These are phyloP conservation scores for Cordyceps cateniannulata DNA, from an alignment of 2,329 filamentous ascomycete species.

Conservation along the genomic window DNA sequence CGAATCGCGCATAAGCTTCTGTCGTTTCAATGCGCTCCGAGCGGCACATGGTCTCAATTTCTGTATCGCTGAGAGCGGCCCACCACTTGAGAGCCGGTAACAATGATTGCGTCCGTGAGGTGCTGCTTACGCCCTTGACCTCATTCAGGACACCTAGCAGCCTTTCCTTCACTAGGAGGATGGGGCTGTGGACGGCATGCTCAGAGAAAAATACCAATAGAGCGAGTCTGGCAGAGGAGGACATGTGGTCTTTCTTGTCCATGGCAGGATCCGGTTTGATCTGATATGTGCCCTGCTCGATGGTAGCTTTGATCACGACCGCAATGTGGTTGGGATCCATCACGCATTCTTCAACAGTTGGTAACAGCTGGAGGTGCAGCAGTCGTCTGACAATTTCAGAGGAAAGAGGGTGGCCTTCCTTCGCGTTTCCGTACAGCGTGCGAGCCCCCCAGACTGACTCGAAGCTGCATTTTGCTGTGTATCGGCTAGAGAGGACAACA, in stretches of 20 bases:
- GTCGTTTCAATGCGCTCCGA: conserved; percentile 36
- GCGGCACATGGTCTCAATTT: conserved; percentile 39
- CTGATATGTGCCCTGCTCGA: conserved; percentile 36
- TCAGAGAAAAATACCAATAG: conserved; percentile 67
- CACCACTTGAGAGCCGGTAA: conserved; percentile 68
- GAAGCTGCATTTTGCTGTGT: conserved; percentile 28
- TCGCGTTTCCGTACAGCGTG: conserved; percentile 56
- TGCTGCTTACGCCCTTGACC: conserved; percentile 63
- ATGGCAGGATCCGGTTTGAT: conserved; percentile 27
- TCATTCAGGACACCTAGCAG: conserved; percentile 68
- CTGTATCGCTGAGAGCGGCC: conserved; percentile 47
- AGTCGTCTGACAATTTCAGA: conserved; percentile 53
- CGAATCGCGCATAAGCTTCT: conserved; percentile 37
- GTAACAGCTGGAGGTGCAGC: conserved; percentile 61
- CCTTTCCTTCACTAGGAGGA: conserved; percentile 61
- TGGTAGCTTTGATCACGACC: conserved; percentile 45
- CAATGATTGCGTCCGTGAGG: conserved; percentile 66
- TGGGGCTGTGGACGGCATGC: conserved; percentile 63
- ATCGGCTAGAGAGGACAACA: conserved; percentile 46
- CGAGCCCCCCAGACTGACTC: conserved; percentile 55
- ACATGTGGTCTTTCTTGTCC: conserved; percentile 49
- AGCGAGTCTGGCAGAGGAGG: conserved; percentile 55
- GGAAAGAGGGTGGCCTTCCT: conserved; percentile 51
- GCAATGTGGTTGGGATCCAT: conserved; percentile 69
- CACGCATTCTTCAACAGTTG: conserved; percentile 76